A percentile compares a stretch with the other conserved stretches of the same genome.
Conservation (phyloP, 1,284 basidiomycete genomes). For the Blastosporella zonata region DNA sequence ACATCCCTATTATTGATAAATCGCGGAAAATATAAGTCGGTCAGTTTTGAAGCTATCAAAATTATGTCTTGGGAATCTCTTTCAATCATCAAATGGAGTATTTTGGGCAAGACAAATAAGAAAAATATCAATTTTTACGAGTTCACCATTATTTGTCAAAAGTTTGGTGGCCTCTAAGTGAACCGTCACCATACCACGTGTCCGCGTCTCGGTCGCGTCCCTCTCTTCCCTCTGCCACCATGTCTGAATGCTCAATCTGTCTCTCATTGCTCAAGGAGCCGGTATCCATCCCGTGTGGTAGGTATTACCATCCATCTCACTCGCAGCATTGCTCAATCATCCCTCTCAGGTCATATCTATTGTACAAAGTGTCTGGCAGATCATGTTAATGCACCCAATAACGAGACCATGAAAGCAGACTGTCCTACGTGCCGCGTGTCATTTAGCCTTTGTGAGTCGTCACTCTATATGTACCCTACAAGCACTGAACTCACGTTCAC, state of each 20-base stretch:
- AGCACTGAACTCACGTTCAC: neutral
- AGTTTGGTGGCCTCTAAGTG: no score
- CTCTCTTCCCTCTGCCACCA: neutral
- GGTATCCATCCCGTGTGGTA: slow-evolving; percentile 62
- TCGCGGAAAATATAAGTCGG: no score
- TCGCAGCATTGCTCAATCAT: slow-evolving; percentile 2
- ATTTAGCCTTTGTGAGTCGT: slow-evolving; percentile 48
- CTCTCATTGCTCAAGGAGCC: slow-evolving; percentile 50
- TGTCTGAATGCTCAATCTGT: slow-evolving; percentile 58
- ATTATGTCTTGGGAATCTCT: no score
- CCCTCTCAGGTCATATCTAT: slow-evolving; percentile 57
- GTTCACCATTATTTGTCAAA: no score
- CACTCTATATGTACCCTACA: no score
- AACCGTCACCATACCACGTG: no score
- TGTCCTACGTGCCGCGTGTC: slow-evolving; percentile 59
- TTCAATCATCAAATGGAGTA: no score
- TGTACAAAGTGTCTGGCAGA: slow-evolving; percentile 53
- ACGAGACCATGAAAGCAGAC: slow-evolving; percentile 35
- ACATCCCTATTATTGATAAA: no score
- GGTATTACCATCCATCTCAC: slow-evolving; percentile 14
- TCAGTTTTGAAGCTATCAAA: no score
- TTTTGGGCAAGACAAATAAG: no score
- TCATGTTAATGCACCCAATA: slow-evolving; percentile 42
- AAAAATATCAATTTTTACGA: no score
- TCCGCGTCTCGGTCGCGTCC: no score